Percentiles rank a stretch among this genome's conserved stretches.
Evolutionary conservation across 2,329 filamentous ascomycete genomes (phyloP).

Genomic region (Ophiostoma sp.): DNA sequence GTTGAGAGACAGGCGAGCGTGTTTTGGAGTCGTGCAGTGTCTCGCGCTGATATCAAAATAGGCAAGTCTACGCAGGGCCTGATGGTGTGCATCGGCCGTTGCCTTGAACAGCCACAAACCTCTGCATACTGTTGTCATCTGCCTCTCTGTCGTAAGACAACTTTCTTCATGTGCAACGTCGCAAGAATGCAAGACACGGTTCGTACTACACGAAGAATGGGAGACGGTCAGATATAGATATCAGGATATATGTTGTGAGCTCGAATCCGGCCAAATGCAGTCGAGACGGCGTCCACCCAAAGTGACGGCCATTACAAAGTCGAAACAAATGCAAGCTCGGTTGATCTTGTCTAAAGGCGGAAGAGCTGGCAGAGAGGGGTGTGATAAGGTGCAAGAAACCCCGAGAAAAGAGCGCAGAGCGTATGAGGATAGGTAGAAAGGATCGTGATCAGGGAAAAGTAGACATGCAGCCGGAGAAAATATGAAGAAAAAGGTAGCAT

Average conservation of each 20-base stretch:
- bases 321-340: background rate
- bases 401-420: background rate
- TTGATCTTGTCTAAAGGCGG: background rate
- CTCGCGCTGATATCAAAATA: no score
- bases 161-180: background rate
- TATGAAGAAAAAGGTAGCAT: slow-evolving; percentile 1
- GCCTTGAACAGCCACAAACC: background rate
- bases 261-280: background rate
- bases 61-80: no score
- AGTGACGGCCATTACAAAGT: background rate
- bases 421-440: background rate
- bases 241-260: background rate
- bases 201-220: background rate
- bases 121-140: background rate
- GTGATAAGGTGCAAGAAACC: background rate
- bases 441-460: background rate
- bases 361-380: background rate
- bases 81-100: background rate
- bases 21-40: background rate
- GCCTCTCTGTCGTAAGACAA: background rate
- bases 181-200: background rate
- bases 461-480: background rate
- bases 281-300: background rate
- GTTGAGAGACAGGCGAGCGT: background rate
- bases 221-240: background rate